Base-by-base conservation (phyloP, 2,329 filamentous ascomycete genomes). In the Metarhizium robertsii region DNA sequence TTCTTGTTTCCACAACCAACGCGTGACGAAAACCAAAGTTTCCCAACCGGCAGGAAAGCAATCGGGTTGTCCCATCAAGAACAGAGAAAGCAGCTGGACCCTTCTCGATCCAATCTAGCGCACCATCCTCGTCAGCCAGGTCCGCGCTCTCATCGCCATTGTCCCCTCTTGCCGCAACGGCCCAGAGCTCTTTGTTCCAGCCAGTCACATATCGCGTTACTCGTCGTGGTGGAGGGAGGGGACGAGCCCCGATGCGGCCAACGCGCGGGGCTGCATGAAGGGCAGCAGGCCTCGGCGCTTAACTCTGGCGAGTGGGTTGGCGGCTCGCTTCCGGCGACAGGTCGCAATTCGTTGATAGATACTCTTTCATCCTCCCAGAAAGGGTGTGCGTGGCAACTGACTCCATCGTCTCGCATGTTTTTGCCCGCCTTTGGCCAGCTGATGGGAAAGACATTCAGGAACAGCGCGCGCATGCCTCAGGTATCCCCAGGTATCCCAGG, bases 261-360 rank as follows among this genome's bases (percentile, higher is more conserved):
- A 65, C 64, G 58, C 66, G 66, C 67, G 67, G 72, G 72, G 71
- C 73, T 76, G 76, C 76, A 78, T 73, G 69, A 67, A 70, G 69
- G 65, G 64, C 67, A 73, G 75, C 76, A 79, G 74, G 73, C 73
- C 69, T 75, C 74, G 76, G 79, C 79, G 79, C 79, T 82, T 82
- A 82, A 71, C 65, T 67, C 66, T 67, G 62, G 68, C 66, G 66
- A 48, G 50, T 46, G n/a, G 51, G 45, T 32, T 55, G 71, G 60
- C 61, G 63, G 61, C 68, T 73, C 71, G 68, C 72, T 71, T 72
- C 68, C 66, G 66, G 67, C 65, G 67, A 65, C 72, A 66, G 73
- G 66, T 71, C 66, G 71, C 70, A 25, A 60, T 59, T 60, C 52
- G 58, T 55, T 56, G 45, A 55, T 30, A 42, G 55, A 52, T 34